A percentile compares a stretch with the other conserved stretches of the same genome.
phyloP scores from a whole-genome alignment of 495 filamentous ascomycete species.

The Jackrogersella minutella region DNA sequence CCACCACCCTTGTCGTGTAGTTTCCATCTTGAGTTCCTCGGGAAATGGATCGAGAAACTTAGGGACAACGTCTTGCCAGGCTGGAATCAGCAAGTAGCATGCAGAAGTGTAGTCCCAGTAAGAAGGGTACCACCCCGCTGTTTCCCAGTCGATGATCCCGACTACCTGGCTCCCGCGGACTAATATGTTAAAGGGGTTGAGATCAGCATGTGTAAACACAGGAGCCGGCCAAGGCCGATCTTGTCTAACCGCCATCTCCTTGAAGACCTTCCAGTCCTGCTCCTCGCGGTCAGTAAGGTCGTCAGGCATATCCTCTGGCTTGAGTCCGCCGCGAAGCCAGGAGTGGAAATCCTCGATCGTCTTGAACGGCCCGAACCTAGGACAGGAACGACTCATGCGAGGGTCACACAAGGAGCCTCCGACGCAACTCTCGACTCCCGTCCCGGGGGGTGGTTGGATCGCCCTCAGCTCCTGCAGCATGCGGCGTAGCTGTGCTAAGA shows the following conservation, averaged over 20 bases:
- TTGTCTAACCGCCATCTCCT: conserved; percentile 22
- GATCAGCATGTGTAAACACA: conserved; percentile 47
- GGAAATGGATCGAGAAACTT: conserved; percentile 57
- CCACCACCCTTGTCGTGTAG: conserved; percentile 51
- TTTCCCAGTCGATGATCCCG: conserved; percentile 63
- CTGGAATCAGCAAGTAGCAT: conserved; percentile 51
- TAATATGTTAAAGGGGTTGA: conserved; percentile 44
- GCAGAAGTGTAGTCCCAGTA: conserved; percentile 63
- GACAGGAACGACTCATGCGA: neutral
- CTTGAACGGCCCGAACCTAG: conserved; percentile 25
- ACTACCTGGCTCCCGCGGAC: conserved; percentile 43
- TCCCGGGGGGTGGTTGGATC: conserved; percentile 1
- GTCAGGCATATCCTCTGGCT: neutral
- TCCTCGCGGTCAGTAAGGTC: neutral
- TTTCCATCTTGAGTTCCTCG: conserved; percentile 59
- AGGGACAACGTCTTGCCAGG: conserved; percentile 55
- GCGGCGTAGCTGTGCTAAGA: neutral
- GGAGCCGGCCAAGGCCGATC: conserved; percentile 20
- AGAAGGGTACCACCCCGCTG: conserved; percentile 59
- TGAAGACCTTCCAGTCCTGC: conserved; percentile 3
- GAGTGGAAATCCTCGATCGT: conserved; percentile 29
- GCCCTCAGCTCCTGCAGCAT: conserved; percentile 8
- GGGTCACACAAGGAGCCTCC: conserved; percentile 1
- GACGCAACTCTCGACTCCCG: conserved; percentile 8
- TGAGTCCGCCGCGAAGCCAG: conserved; percentile 19